These are phyloP conservation scores for Pythium insidiosum DNA, from an alignment of 352 stramenopile genomes.

Conservation along the genomic window DNA sequence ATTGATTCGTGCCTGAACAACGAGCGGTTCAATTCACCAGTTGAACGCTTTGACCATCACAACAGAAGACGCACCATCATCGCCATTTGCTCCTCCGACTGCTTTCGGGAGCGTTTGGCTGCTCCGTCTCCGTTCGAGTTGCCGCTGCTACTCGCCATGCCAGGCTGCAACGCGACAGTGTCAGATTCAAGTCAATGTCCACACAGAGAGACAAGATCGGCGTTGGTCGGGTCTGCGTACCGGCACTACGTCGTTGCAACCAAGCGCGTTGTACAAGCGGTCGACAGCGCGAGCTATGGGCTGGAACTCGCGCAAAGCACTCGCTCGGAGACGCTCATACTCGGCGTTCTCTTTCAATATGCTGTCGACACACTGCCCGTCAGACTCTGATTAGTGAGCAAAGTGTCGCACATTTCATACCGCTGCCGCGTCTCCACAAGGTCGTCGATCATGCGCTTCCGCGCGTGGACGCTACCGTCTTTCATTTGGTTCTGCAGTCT, in stretches of 20 bases:
- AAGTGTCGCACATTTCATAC: too few relatives aligned
- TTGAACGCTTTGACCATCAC: not conserved
- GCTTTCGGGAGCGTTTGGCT: constrained; percentile 43
- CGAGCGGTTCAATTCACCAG: not conserved
- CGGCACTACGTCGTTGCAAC: constrained; percentile 75
- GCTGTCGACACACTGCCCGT: constrained; percentile 13
- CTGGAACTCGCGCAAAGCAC: constrained; percentile 57
- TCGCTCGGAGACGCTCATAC: constrained; percentile 54
- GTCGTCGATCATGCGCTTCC: constrained; percentile 66
- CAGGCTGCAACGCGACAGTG: constrained; percentile 6
- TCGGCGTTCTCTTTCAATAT: constrained; percentile 74
- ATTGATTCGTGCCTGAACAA: constrained; percentile 57
- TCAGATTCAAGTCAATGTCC: not conserved
- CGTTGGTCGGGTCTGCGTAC: constrained; percentile 12
- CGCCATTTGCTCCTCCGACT: constrained; percentile 65
- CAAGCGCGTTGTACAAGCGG: constrained; percentile 65
- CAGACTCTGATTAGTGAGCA: not conserved
- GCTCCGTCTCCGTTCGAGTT: constrained; percentile 19
- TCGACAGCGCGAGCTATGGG: constrained; percentile 64
- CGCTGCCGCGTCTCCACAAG: constrained; percentile 64
- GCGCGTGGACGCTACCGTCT: constrained; percentile 51
- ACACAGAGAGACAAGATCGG: too few relatives aligned
- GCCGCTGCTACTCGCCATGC: constrained; percentile 9
- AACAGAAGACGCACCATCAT: constrained; percentile 38
- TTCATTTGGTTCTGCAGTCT: constrained; percentile 56